Evolutionary conservation across 345 rosid genomes (phyloP).

Genomic region (Salix brachista): DNA sequence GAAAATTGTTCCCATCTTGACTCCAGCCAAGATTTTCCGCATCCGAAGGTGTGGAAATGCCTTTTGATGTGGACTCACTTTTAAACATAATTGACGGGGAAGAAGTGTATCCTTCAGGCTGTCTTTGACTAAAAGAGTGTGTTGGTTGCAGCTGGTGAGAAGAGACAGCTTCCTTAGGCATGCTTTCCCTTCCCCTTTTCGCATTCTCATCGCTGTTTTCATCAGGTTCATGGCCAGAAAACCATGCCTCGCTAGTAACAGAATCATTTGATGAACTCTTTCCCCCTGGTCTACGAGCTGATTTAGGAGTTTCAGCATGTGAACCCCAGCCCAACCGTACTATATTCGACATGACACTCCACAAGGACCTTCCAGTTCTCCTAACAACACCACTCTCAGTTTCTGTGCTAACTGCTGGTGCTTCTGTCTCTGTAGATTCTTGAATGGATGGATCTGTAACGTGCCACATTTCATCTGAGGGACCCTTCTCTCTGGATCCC

Average conservation of each 20-base stretch:
- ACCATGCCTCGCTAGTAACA: slow-evolving; percentile 60
- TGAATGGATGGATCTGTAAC: slow-evolving; percentile 49
- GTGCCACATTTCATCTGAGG: slow-evolving; percentile 86
- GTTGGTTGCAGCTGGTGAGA: slow-evolving; percentile 31
- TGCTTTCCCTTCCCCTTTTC: slow-evolving; percentile 36
- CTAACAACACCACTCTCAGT: slow-evolving; percentile 38
- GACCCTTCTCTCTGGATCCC: slow-evolving; percentile 69
- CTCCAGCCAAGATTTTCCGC: slow-evolving; percentile 27
- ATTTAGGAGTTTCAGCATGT: slow-evolving; percentile 50
- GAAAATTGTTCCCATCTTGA: slow-evolving; percentile 25
- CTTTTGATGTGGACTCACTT: slow-evolving; percentile 37
- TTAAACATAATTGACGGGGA: slow-evolving; percentile 33
- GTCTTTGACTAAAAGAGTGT: slow-evolving; percentile 28
- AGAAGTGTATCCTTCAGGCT: slow-evolving; percentile 31
- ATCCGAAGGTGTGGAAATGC: slow-evolving; percentile 35
- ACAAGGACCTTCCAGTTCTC: slow-evolving; percentile 67
- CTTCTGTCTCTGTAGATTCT: slow-evolving; percentile 42
- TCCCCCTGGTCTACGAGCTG: slow-evolving; percentile 44
- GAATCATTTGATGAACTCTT: slow-evolving; percentile 67
- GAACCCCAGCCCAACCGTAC: slow-evolving; percentile 68
- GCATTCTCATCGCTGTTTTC: slow-evolving; percentile 53
- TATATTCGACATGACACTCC: slow-evolving; percentile 67
- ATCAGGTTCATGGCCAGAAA: slow-evolving; percentile 78
- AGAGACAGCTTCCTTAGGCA: slow-evolving; percentile 37
- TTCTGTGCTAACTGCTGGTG: slow-evolving; percentile 32